Base-by-base conservation (phyloP, 495 filamentous ascomycete species). In the Hypoxylon perforatum region DNA sequence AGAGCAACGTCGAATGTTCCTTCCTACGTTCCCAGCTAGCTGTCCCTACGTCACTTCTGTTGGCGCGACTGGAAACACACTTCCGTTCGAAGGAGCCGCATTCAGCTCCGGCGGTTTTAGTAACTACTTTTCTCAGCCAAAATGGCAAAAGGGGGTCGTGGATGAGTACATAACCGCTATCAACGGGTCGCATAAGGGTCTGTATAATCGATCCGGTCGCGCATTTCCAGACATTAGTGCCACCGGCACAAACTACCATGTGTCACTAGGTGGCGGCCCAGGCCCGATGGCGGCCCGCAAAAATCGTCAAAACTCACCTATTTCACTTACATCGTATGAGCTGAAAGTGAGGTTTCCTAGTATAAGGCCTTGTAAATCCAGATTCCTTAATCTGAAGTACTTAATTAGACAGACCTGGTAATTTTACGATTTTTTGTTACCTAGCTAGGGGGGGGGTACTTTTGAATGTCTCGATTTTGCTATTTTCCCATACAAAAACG, bases 21-120 rank as follows among this genome's bases (percentile, higher is more conserved):
- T 87, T 5, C 85, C 91, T 7, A 84, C 78, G 4, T 95, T 92
- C 74, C 92, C 92, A 0, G 89, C 89, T 0, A 82, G 85, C n/a
- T 96, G 92, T 65, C 92, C 92, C 0, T 95, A 87, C 69, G 88
- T 95, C 4, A 96, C 92, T 0, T 78, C 87, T 0, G 90, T 95
- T 8, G 92, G 92, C 11, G 91, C 88, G 4, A 92, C 89, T 0
- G 76, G 78, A n/a, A 77, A 82, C 15, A 79, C 83, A 1, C 82
- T 87, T 6, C 87, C 88, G 15, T 78, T 88, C 42, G 81, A 74
- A 19, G 89, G 84, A 11, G 81, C 87, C 35, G 69, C 62, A 21
- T 90, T 86, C 63, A 87, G 86, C 30, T 83, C 83, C 0, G 92
- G 89, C 8, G 91, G 92, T 0, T 94, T 96, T 75, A 89, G 86